phyloP scores from a whole-genome alignment of 257 asterid species.

The Fraxinus americana region DNA sequence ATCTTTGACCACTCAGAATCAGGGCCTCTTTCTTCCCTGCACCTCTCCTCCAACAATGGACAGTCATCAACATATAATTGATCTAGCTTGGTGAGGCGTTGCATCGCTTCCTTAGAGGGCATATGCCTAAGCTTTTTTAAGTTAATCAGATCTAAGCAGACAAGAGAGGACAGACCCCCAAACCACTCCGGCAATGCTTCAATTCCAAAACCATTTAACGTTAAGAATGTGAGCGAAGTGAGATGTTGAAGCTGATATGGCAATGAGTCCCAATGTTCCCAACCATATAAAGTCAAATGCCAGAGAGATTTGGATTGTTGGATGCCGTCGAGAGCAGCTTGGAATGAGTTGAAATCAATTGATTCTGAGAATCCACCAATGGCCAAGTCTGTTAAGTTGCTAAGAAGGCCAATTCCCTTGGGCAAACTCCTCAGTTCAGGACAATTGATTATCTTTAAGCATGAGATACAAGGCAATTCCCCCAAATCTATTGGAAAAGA shows the following conservation, averaged over 20 bases:
- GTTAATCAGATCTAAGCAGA: too few relatives aligned
- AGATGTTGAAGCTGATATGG: slow-evolving; percentile 16
- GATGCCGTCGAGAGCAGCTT: neutral
- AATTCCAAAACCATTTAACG: too few relatives aligned
- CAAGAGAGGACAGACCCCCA: neutral
- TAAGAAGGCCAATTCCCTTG: neutral
- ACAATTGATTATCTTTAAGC: neutral
- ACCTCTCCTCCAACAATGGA: slow-evolving; percentile 4
- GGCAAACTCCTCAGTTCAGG: slow-evolving; percentile 8
- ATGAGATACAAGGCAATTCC: neutral
- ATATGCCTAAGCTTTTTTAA: slow-evolving; percentile 5
- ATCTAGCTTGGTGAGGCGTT: slow-evolving; percentile 16
- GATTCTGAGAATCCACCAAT: slow-evolving; percentile 16
- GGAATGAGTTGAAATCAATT: neutral
- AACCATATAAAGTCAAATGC: neutral
- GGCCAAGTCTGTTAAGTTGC: neutral
- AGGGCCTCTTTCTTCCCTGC: neutral
- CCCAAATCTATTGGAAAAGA: neutral
- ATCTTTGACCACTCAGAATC: slow-evolving; percentile 17
- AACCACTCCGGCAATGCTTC: slow-evolving; percentile 21
- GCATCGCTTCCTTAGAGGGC: slow-evolving; percentile 22
- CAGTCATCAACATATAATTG: too few relatives aligned
- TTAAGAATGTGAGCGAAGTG: too few relatives aligned
- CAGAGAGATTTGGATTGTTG: neutral
- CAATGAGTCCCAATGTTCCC: slow-evolving; percentile 7